Percentiles rank a stretch among this genome's conserved stretches.
These are phyloP conservation scores for Podospora pseudoanserina DNA, from an alignment of 495 filamentous ascomycete species.

Conservation along the genomic window DNA sequence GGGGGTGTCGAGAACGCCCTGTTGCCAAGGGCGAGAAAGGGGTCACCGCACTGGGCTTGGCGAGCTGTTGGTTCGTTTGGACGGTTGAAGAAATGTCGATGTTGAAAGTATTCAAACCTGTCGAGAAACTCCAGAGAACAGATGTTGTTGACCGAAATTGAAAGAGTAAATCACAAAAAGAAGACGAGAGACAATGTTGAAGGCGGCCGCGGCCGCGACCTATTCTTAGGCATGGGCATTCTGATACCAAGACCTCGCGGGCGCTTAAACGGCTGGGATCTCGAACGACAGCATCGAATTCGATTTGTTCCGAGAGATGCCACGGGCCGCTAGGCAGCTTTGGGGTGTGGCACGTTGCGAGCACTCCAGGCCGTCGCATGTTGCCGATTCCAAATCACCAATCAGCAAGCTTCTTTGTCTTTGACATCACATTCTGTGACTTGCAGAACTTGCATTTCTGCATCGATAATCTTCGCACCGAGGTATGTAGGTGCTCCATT, in stretches of 20 bases:
- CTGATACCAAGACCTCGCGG: constrained; percentile 16
- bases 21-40: not conserved
- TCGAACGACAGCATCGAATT: constrained; percentile 4
- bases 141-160: not conserved
- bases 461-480: constrained; percentile 1
- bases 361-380: not conserved
- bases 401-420: not conserved
- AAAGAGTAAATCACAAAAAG: not conserved
- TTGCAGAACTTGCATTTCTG: constrained; percentile 9
- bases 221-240: constrained; percentile 1
- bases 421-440: not conserved
- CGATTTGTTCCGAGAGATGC: constrained; percentile 13
- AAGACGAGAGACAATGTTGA: not conserved
- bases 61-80: not conserved
- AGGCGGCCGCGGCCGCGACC: constrained; percentile 1
- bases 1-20: constrained; percentile 15
- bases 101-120: not conserved
- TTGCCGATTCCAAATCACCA: not conserved
- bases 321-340: constrained; percentile 12
- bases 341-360: constrained; percentile 3
- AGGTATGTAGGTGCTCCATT: not conserved
- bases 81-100: not conserved
- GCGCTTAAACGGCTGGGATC: constrained; percentile 20
- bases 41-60: not conserved
- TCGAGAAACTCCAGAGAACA: not conserved